phyloP scores from a whole-genome alignment of 139 green algal genomes.

The Tetraselmis chui region DNA sequence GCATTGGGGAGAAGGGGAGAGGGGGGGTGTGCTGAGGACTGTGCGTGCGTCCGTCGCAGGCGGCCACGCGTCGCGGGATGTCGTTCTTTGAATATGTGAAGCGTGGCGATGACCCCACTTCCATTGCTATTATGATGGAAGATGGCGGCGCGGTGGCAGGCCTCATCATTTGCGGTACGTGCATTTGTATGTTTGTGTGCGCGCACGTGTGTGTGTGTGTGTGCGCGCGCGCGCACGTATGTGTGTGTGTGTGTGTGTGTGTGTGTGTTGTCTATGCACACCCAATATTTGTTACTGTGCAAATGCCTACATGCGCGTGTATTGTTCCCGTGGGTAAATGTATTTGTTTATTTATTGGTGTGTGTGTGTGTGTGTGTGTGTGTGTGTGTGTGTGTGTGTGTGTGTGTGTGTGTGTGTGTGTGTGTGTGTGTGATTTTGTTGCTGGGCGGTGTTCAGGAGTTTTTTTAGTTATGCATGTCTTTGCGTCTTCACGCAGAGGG shows the following conservation, averaged over 20 bases:
- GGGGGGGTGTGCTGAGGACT: background rate
- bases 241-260: background rate
- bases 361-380: background rate
- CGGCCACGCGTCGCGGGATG: slow-evolving; percentile 42
- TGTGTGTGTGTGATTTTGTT: slow-evolving; percentile 3
- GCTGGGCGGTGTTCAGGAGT: too few relatives aligned
- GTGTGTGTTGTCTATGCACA: slow-evolving; percentile 4
- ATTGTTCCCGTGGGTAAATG: too few relatives aligned
- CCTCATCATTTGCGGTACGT: slow-evolving; percentile 54
- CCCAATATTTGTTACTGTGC: slow-evolving; percentile 17
- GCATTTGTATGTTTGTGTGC: background rate
- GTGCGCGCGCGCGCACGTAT: background rate
- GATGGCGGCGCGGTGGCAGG: slow-evolving; percentile 74
- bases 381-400: background rate
- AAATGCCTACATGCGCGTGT: too few relatives aligned
- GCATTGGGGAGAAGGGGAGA: background rate
- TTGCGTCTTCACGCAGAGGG: too few relatives aligned
- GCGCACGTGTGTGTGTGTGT: background rate
- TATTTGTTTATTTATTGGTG: background rate
- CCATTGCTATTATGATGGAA: slow-evolving; percentile 82
- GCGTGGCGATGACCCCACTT: slow-evolving; percentile 73
- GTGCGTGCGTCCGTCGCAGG: background rate
- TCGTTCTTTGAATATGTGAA: slow-evolving; percentile 51
- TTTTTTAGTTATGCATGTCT: too few relatives aligned
- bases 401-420: background rate